Evolutionary conservation across 1,139 yeast species (phyloP).

Genomic region (Pichia sp.): DNA sequence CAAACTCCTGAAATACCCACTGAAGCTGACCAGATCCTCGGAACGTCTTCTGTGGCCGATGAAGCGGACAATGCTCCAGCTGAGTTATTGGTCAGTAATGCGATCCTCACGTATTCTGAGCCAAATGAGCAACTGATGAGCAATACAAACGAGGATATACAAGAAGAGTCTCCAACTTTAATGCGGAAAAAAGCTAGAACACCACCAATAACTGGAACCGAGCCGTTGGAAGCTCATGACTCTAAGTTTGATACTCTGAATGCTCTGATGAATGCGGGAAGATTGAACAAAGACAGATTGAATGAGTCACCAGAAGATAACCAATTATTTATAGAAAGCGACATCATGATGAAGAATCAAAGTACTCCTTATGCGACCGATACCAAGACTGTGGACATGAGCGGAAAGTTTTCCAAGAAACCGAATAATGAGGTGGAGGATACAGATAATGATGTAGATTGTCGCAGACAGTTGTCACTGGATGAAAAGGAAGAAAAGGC

Average conservation of each 20-base stretch:
- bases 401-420: background rate
- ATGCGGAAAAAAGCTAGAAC: conserved; percentile 13
- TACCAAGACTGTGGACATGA: background rate
- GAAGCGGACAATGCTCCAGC: background rate
- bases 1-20: background rate
- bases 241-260: conserved; percentile 1
- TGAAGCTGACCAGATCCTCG: background rate
- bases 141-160: background rate
- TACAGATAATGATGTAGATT: background rate
- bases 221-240: background rate
- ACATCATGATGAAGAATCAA: conserved; percentile 18
- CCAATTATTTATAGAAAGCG: conserved; percentile 7
- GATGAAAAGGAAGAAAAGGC: background rate
- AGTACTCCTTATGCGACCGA: conserved; percentile 24
- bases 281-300: background rate
- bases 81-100: background rate
- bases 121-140: background rate
- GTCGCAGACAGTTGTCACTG: conserved; percentile 1
- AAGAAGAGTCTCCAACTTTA: conserved; percentile 13
- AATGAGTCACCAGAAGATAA: background rate
- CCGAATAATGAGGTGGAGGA: background rate
- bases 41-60: background rate
- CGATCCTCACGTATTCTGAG: background rate
- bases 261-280: conserved; percentile 6
- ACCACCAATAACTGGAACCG: background rate